Percentiles rank a stretch among this genome's conserved stretches.
phyloP scores from a whole-genome alignment of 352 stramenopile species.

The Pythium insidiosum region DNA sequence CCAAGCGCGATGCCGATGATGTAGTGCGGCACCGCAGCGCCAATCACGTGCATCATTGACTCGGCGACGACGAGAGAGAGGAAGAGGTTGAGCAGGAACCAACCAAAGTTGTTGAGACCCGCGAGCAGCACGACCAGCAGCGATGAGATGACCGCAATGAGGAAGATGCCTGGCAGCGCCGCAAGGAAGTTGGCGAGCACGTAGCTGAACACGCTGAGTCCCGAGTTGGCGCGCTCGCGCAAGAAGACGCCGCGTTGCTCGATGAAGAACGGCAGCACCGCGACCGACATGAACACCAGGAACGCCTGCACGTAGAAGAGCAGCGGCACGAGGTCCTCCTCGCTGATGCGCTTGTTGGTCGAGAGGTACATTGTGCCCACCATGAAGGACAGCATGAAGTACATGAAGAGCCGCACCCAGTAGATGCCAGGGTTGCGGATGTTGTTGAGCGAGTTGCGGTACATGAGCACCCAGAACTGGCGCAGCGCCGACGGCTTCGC shows the following conservation, averaged over 20 bases:
- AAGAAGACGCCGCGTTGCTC: slow-evolving; percentile 63
- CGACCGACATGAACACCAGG: slow-evolving; percentile 86
- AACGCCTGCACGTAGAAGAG: slow-evolving; percentile 86
- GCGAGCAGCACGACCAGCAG: slow-evolving; percentile 22
- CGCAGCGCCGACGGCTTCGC: slow-evolving; percentile 17
- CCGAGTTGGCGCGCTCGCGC: slow-evolving; percentile 54
- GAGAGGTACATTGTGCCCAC: slow-evolving; percentile 66
- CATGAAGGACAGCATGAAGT: slow-evolving; percentile 60
- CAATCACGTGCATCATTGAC: slow-evolving; percentile 36
- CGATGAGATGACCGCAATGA: slow-evolving; percentile 31
- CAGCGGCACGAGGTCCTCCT: slow-evolving; percentile 40
- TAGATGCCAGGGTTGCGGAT: slow-evolving; percentile 60
- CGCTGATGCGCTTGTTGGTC: slow-evolving; percentile 30
- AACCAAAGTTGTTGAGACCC: slow-evolving; percentile 22
- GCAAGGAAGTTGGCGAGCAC: slow-evolving; percentile 42
- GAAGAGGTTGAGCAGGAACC: slow-evolving; percentile 38
- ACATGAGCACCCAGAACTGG: slow-evolving; percentile 36
- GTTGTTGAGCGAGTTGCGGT: slow-evolving; percentile 57
- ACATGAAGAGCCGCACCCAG: slow-evolving; percentile 64
- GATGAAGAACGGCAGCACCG: slow-evolving; percentile 83
- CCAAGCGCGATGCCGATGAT: slow-evolving; percentile 46
- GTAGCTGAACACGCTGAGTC: slow-evolving; percentile 48
- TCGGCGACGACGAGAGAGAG: slow-evolving; percentile 37
- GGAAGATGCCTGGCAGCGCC: slow-evolving; percentile 32
- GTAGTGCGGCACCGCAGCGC: slow-evolving; percentile 35